Base-by-base conservation (phyloP, 768 basidiomycete species). In the Boletus rubropictus region DNA sequence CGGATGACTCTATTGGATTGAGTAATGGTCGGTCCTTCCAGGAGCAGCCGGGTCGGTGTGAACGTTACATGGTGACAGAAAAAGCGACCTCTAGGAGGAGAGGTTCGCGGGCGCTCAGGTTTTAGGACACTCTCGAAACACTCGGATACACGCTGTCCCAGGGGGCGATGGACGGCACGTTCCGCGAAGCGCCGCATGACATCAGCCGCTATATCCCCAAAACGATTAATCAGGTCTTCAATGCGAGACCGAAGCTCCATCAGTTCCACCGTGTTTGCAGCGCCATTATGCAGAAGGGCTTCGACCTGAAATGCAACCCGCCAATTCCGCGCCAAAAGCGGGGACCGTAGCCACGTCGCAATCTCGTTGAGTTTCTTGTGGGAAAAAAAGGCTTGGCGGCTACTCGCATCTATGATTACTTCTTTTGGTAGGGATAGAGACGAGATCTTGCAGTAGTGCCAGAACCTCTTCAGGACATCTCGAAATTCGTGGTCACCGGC, bases 1-100 rank as follows among this genome's bases (percentile, higher is more conserved):
- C 90, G 81, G 50, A 94, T 82, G 42, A 91, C 78, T 1, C 86
- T 78, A 50, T 94, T 94, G 12, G 87, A 86, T 55, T 90, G 84
- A 21, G 78, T 77, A 0, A 80, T 60, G 48, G 80, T 84, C 1
- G 89, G 89, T 0, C 89, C 89, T 67, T 89, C 87, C 7, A 91
- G 65, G 10, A 87, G 65, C 46, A 84, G 68, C 18, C 84, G 76
- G 8, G 84, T 86, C 0, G 89, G 89, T 0, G 86, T 86, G 32
- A 89, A 76, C 0, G 82, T 86, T 38, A 86, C 79, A 53, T 87
- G 86, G 39, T 80, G 80, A 53, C 85, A 89, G n/a, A 71, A 70
- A 55, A 88, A 82, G 17, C 71, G 67, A 5, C 76, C 70, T 10
- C 59, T 40, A 14, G 69, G 59, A 45, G 69, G 46, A 41, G 41